Base-by-base conservation (phyloP, 768 basidiomycete species). In the Phlegmacium glaucopus region DNA sequence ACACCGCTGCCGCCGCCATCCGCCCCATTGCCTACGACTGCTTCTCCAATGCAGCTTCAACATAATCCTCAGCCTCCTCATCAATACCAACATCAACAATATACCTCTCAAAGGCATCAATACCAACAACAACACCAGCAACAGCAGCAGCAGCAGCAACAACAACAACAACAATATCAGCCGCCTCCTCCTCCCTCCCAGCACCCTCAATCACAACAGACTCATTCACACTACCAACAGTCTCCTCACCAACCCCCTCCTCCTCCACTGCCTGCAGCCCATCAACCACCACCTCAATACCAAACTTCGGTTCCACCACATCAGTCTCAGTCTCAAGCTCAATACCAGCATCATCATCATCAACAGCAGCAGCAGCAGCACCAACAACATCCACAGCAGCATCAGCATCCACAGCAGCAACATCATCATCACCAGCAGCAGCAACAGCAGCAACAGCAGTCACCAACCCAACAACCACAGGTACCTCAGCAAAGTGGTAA, bases 11-110 rank as follows among this genome's bases (percentile, higher is more conserved):
- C 56, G 6, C 49, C 51, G 6, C 51, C 55, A 13, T 36, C 52
- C 22, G 47, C 55, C 9, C 48, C 50, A 3, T 41, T 57, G 17
- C 56, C 56, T 25, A 58, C 56, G 18, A 58, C 56, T 11, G 58
- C 61, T 15, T 51, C 61, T 9, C 57, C 61, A n/a, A 55, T 58
- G 53, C 58, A 57, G 43, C 51, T 60, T 25, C 62, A 64, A 44
- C 61, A 61, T 42, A 50, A 58, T 16, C 56, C 58, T 9, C 57
- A 55, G 22, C 51, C 53, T 13, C n/a, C n/a, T n/a, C n/a, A n/a
- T n/a, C 48, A 47, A 29, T 56, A 51, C 38, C 53, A 50, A 11
- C 39, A 45, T 9, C 39, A 47, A 34, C 50, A 42, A 6, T 49
- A 54, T 25, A 50, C 22, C 52, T 49, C 32, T 36, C 45, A 47